phyloP scores from a whole-genome alignment of 2,329 filamentous ascomycete genomes.

The Xylaria sp. region DNA sequence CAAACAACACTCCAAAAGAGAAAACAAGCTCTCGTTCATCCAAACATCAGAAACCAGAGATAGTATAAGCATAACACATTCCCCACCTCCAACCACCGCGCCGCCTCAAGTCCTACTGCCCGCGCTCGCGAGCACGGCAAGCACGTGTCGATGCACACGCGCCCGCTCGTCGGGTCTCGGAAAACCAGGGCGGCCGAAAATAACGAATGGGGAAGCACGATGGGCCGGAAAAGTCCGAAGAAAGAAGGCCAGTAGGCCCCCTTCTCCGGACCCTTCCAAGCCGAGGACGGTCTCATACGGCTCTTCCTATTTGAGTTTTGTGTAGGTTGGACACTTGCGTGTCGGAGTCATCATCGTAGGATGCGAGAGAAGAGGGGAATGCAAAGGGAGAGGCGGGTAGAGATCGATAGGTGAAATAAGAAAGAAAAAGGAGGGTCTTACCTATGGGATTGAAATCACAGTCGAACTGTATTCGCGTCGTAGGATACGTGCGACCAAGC shows the following conservation, averaged over 20 bases:
- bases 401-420: background rate
- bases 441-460: background rate
- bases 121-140: constrained; percentile 39
- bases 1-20: background rate
- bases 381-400: background rate
- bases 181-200: constrained; percentile 16
- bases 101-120: constrained; percentile 25
- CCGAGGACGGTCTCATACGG: constrained; percentile 44
- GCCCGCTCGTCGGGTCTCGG: constrained; percentile 30
- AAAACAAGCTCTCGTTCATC: constrained; percentile 12
- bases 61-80: constrained; percentile 43
- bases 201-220: constrained; percentile 33
- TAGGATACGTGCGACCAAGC: too few species aligned
- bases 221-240: constrained; percentile 8
- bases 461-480: too few species aligned
- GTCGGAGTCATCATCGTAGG: constrained; percentile 43
- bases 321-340: constrained; percentile 44
- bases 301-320: constrained; percentile 42
- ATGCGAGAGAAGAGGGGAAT: background rate
- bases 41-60: constrained; percentile 33
- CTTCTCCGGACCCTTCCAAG: background rate
- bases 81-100: constrained; percentile 41
- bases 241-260: background rate
- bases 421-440: constrained; percentile 2
- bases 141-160: constrained; percentile 46